Base-by-base conservation (phyloP, 345 rosid species). In the Stellera chamaejasme region DNA sequence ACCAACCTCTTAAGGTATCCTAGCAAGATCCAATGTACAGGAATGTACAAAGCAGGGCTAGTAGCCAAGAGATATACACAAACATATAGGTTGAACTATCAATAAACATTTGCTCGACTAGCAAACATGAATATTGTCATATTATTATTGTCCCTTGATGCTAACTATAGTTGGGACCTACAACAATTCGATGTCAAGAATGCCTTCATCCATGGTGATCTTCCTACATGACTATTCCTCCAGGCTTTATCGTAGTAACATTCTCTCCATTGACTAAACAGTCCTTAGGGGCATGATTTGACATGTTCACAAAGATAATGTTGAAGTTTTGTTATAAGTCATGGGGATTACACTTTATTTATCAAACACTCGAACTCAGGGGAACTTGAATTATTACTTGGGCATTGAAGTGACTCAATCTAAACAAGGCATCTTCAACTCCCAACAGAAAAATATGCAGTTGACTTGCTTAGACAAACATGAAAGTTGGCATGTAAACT, bases 401-500 rank as follows among this genome's bases (percentile, higher is more conserved):
- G 48, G 48, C 2, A 45, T 45, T 10, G 48, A 45, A 45, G 48
- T 45, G 3, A 11, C 48, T 2, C 14, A 45, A 45, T 45, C 48
- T 45, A 11, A 45, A 45, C 14, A 45, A 45, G 10, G 48, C 14
- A 45, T 45, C 14, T 45, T 45, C 10, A 45, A 3, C 14, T 45
- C 48, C 9, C 36, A 53, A 53, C 41, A 53, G 6, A n/a, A n/a
- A 53, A 53, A 16, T 53, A 23, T 27, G 15, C 27, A 4, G 12
- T 26, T 19, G 56, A 53, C 9, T 6, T 53, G 2, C 41, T 53
- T 2, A 53, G 15, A 36, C 11, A 53, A 27, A 53, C 26, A 19
- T 41, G 56, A 11, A 23, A 13, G 56, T 5, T 26, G 15, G 56
- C 41, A 11, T 26, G 56, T 53, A 53, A 53, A 27, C 56, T 7